Base-by-base conservation (phyloP, 345 rosid species). In the Rubroshorea leprosula region DNA sequence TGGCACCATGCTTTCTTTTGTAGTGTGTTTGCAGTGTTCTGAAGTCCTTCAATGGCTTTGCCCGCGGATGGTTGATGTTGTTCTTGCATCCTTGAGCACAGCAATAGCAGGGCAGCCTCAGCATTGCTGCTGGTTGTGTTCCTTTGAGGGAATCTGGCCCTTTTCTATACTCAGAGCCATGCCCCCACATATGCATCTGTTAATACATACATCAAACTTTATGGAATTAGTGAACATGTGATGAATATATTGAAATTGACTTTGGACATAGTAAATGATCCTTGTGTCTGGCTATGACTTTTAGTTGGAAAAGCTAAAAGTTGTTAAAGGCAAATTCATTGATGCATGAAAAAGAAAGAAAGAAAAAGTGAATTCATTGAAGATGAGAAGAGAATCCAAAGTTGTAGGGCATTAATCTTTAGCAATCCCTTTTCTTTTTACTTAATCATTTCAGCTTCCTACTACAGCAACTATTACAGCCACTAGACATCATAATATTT, bases 131-230 rank as follows among this genome's bases (percentile, higher is more conserved):
- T 38, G 94, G 94, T 46, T 86, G 94, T 19, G 85, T 78, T 25
- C 94, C 90, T 67, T 73, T 83, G 0, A 86, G 87, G 3, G 94
- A 83, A 51, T 83, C 87, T 6, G 86, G 85, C 23, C 87, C 94
- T 56, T 80, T 83, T 63, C 89, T 77, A 44, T 77, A 86, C 51
- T 79, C 94, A 8, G 94, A 83, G 66, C 94, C 94, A 47, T 86
- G 94, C 22, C 94, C 94, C 94, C 94, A 86, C 94, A 86, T 86
- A 62, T 86, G 94, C 94, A 86, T 86, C 93, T 86, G 63, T 35
- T 46, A 27, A 8, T 44, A 45, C 23, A 23, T 16, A 56, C 31
- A 45, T 17, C 5, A 6, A 35, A 35, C 12, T 35, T 35, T 35
- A 1, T 35, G 41, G 41, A 35, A 35, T 35, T 35, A 35, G 12